These are phyloP conservation scores for Phytophthora idaei DNA, from an alignment of 352 stramenopile genomes.

Conservation along the genomic window DNA sequence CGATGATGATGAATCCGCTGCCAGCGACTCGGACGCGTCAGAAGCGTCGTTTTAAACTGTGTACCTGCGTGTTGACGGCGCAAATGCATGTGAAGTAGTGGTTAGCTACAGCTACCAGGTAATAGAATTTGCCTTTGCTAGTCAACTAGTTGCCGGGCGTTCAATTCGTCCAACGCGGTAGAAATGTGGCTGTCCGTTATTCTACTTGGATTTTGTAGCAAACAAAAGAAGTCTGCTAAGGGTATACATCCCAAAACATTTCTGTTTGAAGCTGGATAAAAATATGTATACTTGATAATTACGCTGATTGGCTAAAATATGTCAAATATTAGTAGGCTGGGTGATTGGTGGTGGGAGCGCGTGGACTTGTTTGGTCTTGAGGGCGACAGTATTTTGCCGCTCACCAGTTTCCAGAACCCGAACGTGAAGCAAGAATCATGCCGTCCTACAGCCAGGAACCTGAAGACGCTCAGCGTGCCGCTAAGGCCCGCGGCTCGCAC, in stretches of 20 bases:
- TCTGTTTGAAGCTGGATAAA: constrained; percentile 1
- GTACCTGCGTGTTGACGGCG: not conserved
- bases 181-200: not conserved
- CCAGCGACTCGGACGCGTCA: constrained; percentile 10
- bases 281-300: not conserved
- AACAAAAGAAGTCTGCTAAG: not conserved
- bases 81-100: constrained; percentile 16
- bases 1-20: constrained; percentile 14
- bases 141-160: too few species aligned
- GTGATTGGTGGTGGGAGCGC: constrained; percentile 71
- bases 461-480: constrained; percentile 86
- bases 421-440: constrained; percentile 83
- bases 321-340: constrained; percentile 16
- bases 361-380: constrained; percentile 25
- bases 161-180: not conserved
- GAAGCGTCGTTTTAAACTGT: not conserved
- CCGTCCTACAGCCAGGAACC: constrained; percentile 91
- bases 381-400: constrained; percentile 27
- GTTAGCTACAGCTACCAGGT: constrained; percentile 1
- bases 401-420: constrained; percentile 78
- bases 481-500: constrained; percentile 97
- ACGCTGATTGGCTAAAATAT: constrained; percentile 18
- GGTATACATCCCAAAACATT: constrained; percentile 1
- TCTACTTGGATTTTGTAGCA: not conserved
- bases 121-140: constrained; percentile 12